phyloP scores from a whole-genome alignment of 176 grass and related monocot species.

The Triticum aestivum region IWGSC_CS_RefSeq_v2.1 NC_057799.1:513807012-513807511 shows the following conservation, averaged over 20 bases:
- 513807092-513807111: slow-evolving; percentile 40
- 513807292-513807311: slow-evolving; percentile 72
- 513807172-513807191: slow-evolving; percentile 31
- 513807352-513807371: slow-evolving; percentile 73
- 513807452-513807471: slow-evolving; percentile 46
- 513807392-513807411: slow-evolving; percentile 47
- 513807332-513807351: slow-evolving; percentile 29
- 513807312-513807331: slow-evolving; percentile 31
- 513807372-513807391: slow-evolving; percentile 43
- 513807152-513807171: slow-evolving; percentile 45
- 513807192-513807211: slow-evolving; percentile 49
- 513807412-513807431: slow-evolving; percentile 79
- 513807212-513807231: background rate
- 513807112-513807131: slow-evolving; percentile 37
- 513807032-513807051: slow-evolving; percentile 60
- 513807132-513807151: slow-evolving; percentile 20
- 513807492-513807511: slow-evolving; percentile 49
- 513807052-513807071: slow-evolving; percentile 64
- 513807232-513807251: slow-evolving; percentile 61
- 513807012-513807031: slow-evolving; percentile 74
- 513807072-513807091: slow-evolving; percentile 7
- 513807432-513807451: slow-evolving; percentile 63
- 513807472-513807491: slow-evolving; percentile 87
- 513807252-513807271: slow-evolving; percentile 67
- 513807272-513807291: slow-evolving; percentile 91